Evolutionary conservation across 2,329 filamentous ascomycete genomes (phyloP).

Genomic region (Simplicillium aogashimaense): DNA sequence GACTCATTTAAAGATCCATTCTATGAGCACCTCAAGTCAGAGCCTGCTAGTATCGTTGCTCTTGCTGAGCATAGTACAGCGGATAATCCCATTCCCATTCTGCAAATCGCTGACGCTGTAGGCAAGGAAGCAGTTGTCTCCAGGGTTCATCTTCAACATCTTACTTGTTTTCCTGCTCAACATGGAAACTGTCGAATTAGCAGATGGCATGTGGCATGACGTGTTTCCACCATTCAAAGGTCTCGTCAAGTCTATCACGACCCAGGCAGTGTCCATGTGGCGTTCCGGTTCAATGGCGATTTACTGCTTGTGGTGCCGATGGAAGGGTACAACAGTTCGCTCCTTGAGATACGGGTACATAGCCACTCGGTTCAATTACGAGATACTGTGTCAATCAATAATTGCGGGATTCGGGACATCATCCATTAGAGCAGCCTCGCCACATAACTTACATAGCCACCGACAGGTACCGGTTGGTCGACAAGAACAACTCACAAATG

Average conservation of each 20-base stretch:
- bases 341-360: slow-evolving; percentile 4
- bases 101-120: slow-evolving; percentile 10
- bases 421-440: too few relatives aligned
- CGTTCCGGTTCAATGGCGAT: slow-evolving; percentile 12
- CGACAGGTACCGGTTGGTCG: too few relatives aligned
- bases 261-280: slow-evolving; percentile 9
- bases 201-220: slow-evolving; percentile 14
- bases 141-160: slow-evolving; percentile 11
- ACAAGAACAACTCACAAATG: too few relatives aligned
- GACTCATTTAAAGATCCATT: slow-evolving; percentile 31
- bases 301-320: slow-evolving; percentile 8
- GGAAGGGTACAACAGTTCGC: slow-evolving; percentile 9
- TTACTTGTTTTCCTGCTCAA: slow-evolving; percentile 14
- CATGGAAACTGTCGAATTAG: slow-evolving; percentile 13
- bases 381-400: too few relatives aligned
- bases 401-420: too few relatives aligned
- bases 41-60: slow-evolving; percentile 11
- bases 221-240: slow-evolving; percentile 11
- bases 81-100: slow-evolving; percentile 12
- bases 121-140: slow-evolving; percentile 12
- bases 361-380: too few relatives aligned
- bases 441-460: too few relatives aligned
- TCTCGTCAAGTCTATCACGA: slow-evolving; percentile 5
- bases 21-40: slow-evolving; percentile 28
- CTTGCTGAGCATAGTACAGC: slow-evolving; percentile 11